phyloP scores from a whole-genome alignment of 306 rosid genomes.

The Acacia crassicarpa region DNA sequence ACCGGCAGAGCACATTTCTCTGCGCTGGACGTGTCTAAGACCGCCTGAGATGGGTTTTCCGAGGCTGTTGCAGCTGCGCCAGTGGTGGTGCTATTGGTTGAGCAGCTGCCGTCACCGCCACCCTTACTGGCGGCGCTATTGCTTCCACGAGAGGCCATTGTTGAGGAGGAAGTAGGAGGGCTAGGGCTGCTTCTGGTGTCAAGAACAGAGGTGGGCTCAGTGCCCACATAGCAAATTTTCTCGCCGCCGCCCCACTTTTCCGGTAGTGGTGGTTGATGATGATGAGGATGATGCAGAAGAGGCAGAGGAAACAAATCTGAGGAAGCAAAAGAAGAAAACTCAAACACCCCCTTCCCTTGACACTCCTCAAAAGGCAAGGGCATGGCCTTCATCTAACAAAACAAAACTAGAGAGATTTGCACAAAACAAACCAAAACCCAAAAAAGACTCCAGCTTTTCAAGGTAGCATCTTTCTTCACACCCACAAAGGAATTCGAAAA shows the following conservation, averaged over 20 bases:
- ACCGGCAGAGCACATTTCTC: constrained; percentile 69
- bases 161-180: constrained; percentile 81
- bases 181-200: constrained; percentile 72
- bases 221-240: constrained; percentile 67
- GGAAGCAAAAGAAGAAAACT: constrained; percentile 41
- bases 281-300: not conserved
- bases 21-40: constrained; percentile 32
- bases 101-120: constrained; percentile 3
- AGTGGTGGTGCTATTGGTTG: constrained; percentile 31
- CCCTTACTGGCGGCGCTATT: not conserved
- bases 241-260: not conserved
- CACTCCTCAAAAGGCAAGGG: constrained; percentile 87
- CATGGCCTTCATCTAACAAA: constrained; percentile 94
- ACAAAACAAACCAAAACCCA: constrained; percentile 36
- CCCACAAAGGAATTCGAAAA: constrained; percentile 37
- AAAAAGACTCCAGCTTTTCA: constrained; percentile 61
- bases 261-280: not conserved
- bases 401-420: constrained; percentile 35
- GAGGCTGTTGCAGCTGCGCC: constrained; percentile 32
- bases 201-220: constrained; percentile 47
- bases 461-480: constrained; percentile 39
- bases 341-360: constrained; percentile 85
- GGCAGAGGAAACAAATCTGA: constrained; percentile 50
- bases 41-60: constrained; percentile 35
- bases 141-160: constrained; percentile 61